These are phyloP conservation scores for Magnusiomyces paraingens DNA, from an alignment of 1,139 yeast genomes.

Conservation along the genomic window DNA sequence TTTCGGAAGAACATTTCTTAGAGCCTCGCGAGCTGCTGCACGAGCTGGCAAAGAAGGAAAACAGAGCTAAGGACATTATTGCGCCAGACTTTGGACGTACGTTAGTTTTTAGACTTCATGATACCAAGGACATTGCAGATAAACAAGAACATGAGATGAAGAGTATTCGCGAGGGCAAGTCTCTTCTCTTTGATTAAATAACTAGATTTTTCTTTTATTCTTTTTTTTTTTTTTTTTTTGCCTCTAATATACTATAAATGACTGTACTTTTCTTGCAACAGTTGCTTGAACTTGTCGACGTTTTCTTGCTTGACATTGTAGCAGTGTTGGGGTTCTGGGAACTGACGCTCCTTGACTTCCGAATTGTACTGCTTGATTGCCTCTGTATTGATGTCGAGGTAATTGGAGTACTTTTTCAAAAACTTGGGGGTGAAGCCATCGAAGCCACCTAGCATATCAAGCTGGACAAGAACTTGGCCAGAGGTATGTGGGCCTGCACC, in stretches of 20 bases:
- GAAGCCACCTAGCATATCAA: conserved; percentile 70
- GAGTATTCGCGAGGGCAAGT: conserved; percentile 29
- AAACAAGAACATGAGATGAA: conserved; percentile 16
- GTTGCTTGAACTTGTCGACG: conserved; percentile 42
- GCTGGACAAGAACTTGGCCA: conserved; percentile 86
- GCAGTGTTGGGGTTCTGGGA: conserved; percentile 66
- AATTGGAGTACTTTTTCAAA: conserved; percentile 60
- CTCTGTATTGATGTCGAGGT: conserved; percentile 44
- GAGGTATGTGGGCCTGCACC: conserved; percentile 86
- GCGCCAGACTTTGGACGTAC: conserved; percentile 53
- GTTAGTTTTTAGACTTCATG: conserved; percentile 33
- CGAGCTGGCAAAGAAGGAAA: conserved; percentile 23
- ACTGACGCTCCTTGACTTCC: conserved; percentile 50
- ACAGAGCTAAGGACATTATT: conserved; percentile 35
- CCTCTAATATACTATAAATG: conserved; percentile 1
- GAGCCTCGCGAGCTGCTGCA: conserved; percentile 62
- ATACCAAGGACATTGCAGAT: conserved; percentile 16
- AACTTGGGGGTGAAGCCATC: conserved; percentile 61
- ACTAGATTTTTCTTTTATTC: neutral
- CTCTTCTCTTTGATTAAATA: conserved; percentile 24
- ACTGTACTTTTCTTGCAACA: conserved; percentile 20
- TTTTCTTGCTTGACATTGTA: conserved; percentile 66
- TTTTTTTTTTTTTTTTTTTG: too few relatives aligned
- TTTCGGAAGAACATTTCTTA: conserved; percentile 78
- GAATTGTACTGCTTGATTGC: conserved; percentile 49